These are phyloP conservation scores for Pythium catenulatum DNA, from an alignment of 352 stramenopile genomes.

Conservation along the genomic window DNA sequence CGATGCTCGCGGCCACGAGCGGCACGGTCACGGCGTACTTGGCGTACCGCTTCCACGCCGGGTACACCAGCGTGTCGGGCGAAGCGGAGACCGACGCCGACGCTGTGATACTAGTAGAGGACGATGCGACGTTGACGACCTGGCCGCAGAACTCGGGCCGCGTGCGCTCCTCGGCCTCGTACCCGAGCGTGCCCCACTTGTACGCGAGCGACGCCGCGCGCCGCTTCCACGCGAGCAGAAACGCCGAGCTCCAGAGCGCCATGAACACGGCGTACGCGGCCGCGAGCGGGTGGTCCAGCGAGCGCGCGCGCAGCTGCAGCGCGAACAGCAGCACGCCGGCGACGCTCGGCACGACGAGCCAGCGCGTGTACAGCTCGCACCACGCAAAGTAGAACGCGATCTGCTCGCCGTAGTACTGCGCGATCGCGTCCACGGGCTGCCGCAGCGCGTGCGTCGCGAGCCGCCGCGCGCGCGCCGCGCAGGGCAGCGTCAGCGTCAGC, in stretches of 20 bases:
- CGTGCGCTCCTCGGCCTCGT: constrained; percentile 90
- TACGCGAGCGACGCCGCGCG: constrained; percentile 89
- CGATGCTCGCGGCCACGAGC: constrained; percentile 78
- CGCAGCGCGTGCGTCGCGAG: constrained; percentile 65
- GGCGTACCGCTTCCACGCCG: constrained; percentile 81
- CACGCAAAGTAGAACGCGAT: constrained; percentile 96
- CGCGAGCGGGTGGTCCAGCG: constrained; percentile 88
- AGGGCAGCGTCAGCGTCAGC: too few species aligned
- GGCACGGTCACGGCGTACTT: constrained; percentile 89
- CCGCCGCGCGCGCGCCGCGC: constrained; percentile 16
- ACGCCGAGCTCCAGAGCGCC: constrained; percentile 92
- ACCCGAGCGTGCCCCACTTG: constrained; percentile 93
- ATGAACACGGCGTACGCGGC: constrained; percentile 93
- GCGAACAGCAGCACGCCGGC: constrained; percentile 86
- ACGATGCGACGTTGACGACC: too few species aligned
- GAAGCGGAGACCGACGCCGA: too few species aligned
- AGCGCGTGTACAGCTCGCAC: constrained; percentile 95
- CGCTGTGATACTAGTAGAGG: too few species aligned
- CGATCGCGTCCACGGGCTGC: constrained; percentile 92
- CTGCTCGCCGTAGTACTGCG: constrained; percentile 95
- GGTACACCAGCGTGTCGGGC: too few species aligned
- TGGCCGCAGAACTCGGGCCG: constrained; percentile 91
- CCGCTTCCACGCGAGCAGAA: constrained; percentile 93
- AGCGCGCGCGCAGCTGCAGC: constrained; percentile 76
- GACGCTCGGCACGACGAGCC: constrained; percentile 89